These are phyloP conservation scores for Podosphaera fusca DNA, from an alignment of 2,329 filamentous ascomycete species.

Conservation along the genomic window DNA sequence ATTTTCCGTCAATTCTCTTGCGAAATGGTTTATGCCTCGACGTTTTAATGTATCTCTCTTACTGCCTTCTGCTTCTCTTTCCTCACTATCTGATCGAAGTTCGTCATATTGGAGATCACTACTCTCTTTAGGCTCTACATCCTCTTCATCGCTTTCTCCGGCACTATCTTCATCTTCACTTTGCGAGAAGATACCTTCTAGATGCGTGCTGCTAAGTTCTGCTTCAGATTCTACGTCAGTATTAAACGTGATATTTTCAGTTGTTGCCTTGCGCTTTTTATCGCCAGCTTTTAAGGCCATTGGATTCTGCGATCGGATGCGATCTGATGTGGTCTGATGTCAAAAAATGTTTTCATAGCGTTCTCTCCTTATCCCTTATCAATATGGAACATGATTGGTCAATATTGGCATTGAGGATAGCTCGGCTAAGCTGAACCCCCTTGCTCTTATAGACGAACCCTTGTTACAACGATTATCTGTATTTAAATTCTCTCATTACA, in stretches of 20 bases:
- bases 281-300: slow-evolving; percentile 13
- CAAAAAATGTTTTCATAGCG: not conserved
- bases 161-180: slow-evolving; percentile 33
- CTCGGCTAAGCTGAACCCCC: too few relatives aligned
- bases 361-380: not conserved
- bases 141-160: slow-evolving; percentile 19
- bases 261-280: slow-evolving; percentile 40
- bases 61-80: slow-evolving; percentile 14
- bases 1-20: slow-evolving; percentile 9
- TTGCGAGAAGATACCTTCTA: slow-evolving; percentile 33
- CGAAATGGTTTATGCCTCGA: slow-evolving; percentile 18
- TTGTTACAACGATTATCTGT: too few relatives aligned
- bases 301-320: not conserved
- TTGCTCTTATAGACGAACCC: too few relatives aligned
- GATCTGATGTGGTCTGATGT: not conserved
- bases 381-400: not conserved
- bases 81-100: slow-evolving; percentile 20
- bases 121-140: slow-evolving; percentile 23
- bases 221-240: slow-evolving; percentile 32
- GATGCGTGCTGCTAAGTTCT: slow-evolving; percentile 30
- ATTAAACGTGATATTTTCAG: slow-evolving; percentile 25
- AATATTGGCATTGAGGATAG: not conserved
- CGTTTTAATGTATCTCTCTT: slow-evolving; percentile 19
- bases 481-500: too few relatives aligned
- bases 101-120: slow-evolving; percentile 23